Evolutionary conservation across 2,329 filamentous ascomycete genomes (phyloP).

Genomic region (Aspergillus neotritici): DNA sequence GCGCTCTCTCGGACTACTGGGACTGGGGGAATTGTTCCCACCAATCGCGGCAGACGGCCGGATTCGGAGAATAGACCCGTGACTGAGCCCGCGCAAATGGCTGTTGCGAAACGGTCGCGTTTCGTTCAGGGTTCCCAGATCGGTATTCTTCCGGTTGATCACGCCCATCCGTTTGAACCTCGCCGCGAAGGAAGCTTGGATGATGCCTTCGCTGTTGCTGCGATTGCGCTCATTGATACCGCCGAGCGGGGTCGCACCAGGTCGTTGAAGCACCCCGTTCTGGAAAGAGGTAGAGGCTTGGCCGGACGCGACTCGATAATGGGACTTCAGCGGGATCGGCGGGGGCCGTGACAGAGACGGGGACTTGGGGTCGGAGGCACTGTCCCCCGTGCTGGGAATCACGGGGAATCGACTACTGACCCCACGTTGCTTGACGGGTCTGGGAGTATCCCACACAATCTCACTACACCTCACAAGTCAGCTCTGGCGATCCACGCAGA

Average conservation of each 20-base stretch:
- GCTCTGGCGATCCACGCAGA: background rate
- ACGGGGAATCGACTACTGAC: constrained; percentile 55
- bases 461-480: constrained; percentile 52
- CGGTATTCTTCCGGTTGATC: constrained; percentile 52
- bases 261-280: constrained; percentile 54
- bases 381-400: constrained; percentile 45
- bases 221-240: constrained; percentile 58
- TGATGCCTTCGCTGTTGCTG: constrained; percentile 58
- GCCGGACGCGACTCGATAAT: constrained; percentile 58
- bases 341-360: constrained; percentile 63
- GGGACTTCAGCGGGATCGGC: constrained; percentile 72
- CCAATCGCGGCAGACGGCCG: constrained; percentile 28
- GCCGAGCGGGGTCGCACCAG: constrained; percentile 64
- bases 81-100: constrained; percentile 54
- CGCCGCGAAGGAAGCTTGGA: constrained; percentile 40
- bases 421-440: constrained; percentile 53
- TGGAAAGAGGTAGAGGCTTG: constrained; percentile 33
- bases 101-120: constrained; percentile 47
- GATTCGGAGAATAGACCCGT: constrained; percentile 48
- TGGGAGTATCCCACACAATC: constrained; percentile 68
- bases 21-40: constrained; percentile 40
- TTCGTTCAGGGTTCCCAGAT: constrained; percentile 51
- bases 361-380: constrained; percentile 66
- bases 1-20: constrained; percentile 40
- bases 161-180: constrained; percentile 58